Evolutionary conservation across 768 basidiomycete genomes (phyloP).

Genomic region (Pholiota molesta): DNA sequence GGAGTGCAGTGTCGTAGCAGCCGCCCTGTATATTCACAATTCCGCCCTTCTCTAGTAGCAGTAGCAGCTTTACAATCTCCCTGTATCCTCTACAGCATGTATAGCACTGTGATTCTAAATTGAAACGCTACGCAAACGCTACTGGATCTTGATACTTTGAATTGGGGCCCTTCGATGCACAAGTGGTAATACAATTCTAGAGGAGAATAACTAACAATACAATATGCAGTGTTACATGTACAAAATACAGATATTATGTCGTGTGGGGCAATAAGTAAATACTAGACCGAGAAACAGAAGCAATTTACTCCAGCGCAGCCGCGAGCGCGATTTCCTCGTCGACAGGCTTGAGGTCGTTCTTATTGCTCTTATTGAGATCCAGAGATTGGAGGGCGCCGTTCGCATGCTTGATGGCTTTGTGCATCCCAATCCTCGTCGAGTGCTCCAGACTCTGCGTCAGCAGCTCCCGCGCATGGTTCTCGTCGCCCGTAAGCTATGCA

Average conservation of each 20-base stretch:
- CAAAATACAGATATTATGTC: too few species aligned
- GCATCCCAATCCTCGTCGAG: slow-evolving; percentile 37
- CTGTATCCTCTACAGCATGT: too few species aligned
- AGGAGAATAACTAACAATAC: background rate
- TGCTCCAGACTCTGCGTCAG: slow-evolving; percentile 38
- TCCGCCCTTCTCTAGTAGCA: too few species aligned
- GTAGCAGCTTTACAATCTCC: too few species aligned
- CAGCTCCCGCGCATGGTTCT: slow-evolving; percentile 33
- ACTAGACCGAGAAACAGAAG: background rate
- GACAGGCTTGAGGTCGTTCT: slow-evolving; percentile 9
- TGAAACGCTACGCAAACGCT: too few species aligned
- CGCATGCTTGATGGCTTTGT: slow-evolving; percentile 34
- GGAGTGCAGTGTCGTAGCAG: too few species aligned
- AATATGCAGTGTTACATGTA: background rate
- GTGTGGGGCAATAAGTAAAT: too few species aligned
- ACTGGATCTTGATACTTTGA: too few species aligned
- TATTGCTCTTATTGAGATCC: slow-evolving; percentile 1
- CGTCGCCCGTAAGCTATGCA: slow-evolving; percentile 42
- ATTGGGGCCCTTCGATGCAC: too few species aligned
- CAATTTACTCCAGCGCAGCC: background rate
- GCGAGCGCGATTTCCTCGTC: slow-evolving; percentile 4
- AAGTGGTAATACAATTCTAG: background rate
- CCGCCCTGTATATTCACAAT: too few species aligned
- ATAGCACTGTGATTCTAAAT: too few species aligned
- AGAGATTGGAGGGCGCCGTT: slow-evolving; percentile 30